Evolutionary conservation across 176 grass and related monocot species (phyloP).

Genomic region (Ananas comosus): DNA sequence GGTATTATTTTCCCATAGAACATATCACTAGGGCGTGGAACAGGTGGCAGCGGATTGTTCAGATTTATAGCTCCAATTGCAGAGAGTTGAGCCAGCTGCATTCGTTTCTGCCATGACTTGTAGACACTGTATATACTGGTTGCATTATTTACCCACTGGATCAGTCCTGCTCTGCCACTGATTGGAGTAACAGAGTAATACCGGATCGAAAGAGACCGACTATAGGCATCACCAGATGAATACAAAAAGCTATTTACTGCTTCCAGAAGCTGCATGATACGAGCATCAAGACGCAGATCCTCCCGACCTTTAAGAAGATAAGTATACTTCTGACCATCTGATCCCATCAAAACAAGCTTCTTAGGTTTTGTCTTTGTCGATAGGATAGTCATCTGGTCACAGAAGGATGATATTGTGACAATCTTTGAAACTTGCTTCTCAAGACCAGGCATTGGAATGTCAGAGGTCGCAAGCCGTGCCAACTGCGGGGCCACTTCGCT

Average conservation of each 20-base stretch:
- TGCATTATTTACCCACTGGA: constrained; percentile 96
- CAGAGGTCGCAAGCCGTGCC: constrained; percentile 61
- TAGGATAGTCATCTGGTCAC: constrained; percentile 72
- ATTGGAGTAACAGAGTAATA: constrained; percentile 97
- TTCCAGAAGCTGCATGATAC: constrained; percentile 92
- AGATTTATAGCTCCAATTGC: constrained; percentile 40
- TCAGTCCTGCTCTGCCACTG: constrained; percentile 80
- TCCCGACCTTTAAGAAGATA: constrained; percentile 98
- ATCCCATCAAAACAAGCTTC: constrained; percentile 78
- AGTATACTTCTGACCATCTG: constrained; percentile 85
- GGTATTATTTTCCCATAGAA: constrained; percentile 99
- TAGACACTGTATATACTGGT: constrained; percentile 95
- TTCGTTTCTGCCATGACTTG: constrained; percentile 87
- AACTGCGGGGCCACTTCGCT: constrained; percentile 85
- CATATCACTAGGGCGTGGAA: constrained; percentile 94
- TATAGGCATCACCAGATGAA: constrained; percentile 50
- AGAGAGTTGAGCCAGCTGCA: constrained; percentile 68
- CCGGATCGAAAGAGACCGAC: constrained; percentile 51
- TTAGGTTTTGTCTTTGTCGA: constrained; percentile 98
- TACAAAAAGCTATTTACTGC: constrained; percentile 72
- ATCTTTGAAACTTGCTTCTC: constrained; percentile 65
- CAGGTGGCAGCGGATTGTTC: constrained; percentile 51
- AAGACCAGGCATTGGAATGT: constrained; percentile 99
- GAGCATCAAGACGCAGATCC: constrained; percentile 94
- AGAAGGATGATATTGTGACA: constrained; percentile 74